These are phyloP conservation scores for Rhynchosporium graminicola DNA, from an alignment of 2,329 filamentous ascomycete species.

Conservation along the genomic window DNA sequence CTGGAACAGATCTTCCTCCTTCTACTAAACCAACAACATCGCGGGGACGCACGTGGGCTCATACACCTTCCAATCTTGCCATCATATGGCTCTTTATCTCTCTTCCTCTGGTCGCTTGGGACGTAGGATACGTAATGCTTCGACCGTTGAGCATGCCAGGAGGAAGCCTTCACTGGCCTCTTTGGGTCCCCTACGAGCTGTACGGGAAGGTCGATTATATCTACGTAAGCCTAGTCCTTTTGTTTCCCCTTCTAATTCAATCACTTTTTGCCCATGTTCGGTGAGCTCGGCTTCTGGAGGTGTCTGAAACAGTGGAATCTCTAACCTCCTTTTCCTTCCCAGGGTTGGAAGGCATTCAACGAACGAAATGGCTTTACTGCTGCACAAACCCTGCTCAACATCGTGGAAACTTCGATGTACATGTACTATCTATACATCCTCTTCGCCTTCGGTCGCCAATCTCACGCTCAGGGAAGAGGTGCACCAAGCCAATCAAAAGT, in stretches of 20 bases:
- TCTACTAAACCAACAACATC: constrained; percentile 30
- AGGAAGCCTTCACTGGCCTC: constrained; percentile 58
- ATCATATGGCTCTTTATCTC: constrained; percentile 63
- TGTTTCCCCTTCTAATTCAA: neutral
- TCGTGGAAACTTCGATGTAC: constrained; percentile 60
- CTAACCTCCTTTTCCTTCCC: neutral
- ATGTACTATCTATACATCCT: constrained; percentile 59
- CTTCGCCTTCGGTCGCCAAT: constrained; percentile 44
- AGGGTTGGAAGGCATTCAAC: constrained; percentile 59
- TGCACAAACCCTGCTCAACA: constrained; percentile 61
- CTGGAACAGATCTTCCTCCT: constrained; percentile 38
- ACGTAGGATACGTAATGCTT: constrained; percentile 62
- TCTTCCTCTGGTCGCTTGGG: constrained; percentile 69
- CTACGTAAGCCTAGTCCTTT: constrained; percentile 46
- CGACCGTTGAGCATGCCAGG: constrained; percentile 70
- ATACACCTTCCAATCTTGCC: constrained; percentile 59
- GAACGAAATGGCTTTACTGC: constrained; percentile 63
- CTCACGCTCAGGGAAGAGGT: constrained; percentile 35
- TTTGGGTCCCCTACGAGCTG: constrained; percentile 67
- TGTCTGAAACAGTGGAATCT: neutral
- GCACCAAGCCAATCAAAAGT: constrained; percentile 39
- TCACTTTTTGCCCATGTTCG: neutral
- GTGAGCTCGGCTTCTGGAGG: neutral
- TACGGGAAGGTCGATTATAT: constrained; percentile 67
- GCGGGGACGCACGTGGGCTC: constrained; percentile 50